phyloP scores from a whole-genome alignment of 2,329 filamentous ascomycete species.

The Trichoderma guizhouense region DNA sequence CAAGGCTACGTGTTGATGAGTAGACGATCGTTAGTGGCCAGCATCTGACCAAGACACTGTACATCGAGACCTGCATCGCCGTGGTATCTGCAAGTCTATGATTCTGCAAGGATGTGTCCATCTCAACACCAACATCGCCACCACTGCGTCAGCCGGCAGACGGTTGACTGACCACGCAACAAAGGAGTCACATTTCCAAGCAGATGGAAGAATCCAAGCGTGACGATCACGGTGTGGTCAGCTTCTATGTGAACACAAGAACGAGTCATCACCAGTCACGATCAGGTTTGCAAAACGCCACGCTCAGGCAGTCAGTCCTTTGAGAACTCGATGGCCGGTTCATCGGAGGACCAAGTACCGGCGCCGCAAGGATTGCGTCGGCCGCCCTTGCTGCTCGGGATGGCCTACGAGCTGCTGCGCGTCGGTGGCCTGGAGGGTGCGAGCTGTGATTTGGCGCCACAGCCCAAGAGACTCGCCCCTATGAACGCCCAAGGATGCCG shows the following conservation, averaged over 20 bases:
- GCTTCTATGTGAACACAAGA: background rate
- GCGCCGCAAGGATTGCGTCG: background rate
- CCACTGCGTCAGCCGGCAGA: slow-evolving; percentile 1
- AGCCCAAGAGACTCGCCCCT: background rate
- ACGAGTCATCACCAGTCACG: slow-evolving; percentile 2
- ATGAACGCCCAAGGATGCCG: background rate
- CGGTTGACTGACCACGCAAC: background rate
- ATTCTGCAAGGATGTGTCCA: background rate
- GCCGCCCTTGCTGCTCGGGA: background rate
- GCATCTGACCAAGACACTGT: background rate
- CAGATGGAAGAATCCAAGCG: background rate
- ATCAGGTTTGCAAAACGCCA: background rate
- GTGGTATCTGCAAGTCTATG: background rate
- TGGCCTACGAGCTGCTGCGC: background rate
- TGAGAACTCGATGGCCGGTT: background rate
- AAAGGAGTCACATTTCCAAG: background rate
- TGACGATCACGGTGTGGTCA: slow-evolving; percentile 1
- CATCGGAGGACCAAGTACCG: background rate
- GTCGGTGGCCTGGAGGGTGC: background rate
- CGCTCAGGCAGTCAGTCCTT: background rate
- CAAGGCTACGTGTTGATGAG: background rate
- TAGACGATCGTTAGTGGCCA: background rate
- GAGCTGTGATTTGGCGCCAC: slow-evolving; percentile 5
- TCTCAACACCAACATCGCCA: background rate
- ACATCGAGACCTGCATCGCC: background rate